These are phyloP conservation scores for Cyberlindnera subsufficiens DNA, from an alignment of 805 yeast species.

Conservation along the genomic window DNA sequence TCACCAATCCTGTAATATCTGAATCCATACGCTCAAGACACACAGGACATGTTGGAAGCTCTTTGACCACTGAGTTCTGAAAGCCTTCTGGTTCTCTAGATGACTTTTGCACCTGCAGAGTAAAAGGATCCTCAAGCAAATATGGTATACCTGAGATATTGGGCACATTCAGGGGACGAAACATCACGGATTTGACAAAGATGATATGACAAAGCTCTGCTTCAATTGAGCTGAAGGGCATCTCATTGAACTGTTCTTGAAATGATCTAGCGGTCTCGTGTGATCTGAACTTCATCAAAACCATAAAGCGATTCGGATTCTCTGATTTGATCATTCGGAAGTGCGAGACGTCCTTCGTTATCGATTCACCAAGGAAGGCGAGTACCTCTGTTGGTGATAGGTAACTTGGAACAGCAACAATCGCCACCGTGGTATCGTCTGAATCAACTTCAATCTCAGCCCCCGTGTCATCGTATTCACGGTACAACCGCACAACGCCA, in stretches of 20 bases:
- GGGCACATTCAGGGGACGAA: conserved; percentile 18
- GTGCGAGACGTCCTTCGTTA: conserved; percentile 54
- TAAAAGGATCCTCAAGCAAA: conserved; percentile 68
- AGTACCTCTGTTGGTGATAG: conserved; percentile 79
- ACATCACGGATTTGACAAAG: conserved; percentile 41
- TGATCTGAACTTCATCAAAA: conserved; percentile 65
- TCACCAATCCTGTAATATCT: conserved; percentile 69
- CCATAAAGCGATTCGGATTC: conserved; percentile 66
- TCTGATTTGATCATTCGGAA: conserved; percentile 66
- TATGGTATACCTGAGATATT: conserved; percentile 50
- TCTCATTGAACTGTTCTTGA: conserved; percentile 62
- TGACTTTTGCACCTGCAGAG: conserved; percentile 26
- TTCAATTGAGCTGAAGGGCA: conserved; percentile 78
- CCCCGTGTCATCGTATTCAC: conserved; percentile 36
- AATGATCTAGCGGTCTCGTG: conserved; percentile 54
- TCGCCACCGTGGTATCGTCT: conserved; percentile 66
- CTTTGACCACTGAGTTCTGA: conserved; percentile 33
- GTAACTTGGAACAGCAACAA: conserved; percentile 83
- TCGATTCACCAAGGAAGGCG: conserved; percentile 69
- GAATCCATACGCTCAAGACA: conserved; percentile 87
- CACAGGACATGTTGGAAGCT: conserved; percentile 89
- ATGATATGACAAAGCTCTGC: conserved; percentile 81
- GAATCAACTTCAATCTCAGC: conserved; percentile 30
- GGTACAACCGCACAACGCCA: conserved; percentile 66
- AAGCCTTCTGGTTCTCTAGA: conserved; percentile 8